Conservation (phyloP, 140 eudicot genomes). For the Eryngium alpinum region DNA sequence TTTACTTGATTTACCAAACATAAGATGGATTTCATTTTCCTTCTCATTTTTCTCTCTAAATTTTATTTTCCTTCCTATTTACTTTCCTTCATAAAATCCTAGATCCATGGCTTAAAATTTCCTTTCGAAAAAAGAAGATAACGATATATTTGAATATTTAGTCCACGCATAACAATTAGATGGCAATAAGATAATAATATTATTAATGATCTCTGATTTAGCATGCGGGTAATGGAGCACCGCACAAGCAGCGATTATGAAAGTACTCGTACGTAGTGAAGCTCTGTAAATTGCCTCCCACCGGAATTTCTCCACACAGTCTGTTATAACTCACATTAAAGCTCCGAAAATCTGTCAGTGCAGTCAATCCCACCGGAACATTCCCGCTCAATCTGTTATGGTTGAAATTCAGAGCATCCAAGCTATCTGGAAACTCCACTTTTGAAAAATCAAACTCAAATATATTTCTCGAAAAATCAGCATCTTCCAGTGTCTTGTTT, state of each 20-base stretch:
- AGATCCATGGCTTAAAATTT: too few species aligned
- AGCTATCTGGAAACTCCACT: neutral
- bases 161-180: too few species aligned
- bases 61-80: too few species aligned
- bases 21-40: too few species aligned
- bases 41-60: too few species aligned
- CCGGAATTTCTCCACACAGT: neutral
- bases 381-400: neutral
- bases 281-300: neutral
- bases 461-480: neutral
- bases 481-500: neutral
- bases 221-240: neutral
- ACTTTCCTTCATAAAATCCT: too few species aligned
- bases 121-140: too few species aligned
- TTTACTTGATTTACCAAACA: too few species aligned
- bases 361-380: neutral
- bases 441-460: neutral
- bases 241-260: neutral
- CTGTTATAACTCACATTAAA: neutral
- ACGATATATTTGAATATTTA: too few species aligned
- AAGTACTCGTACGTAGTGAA: neutral
- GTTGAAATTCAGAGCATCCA: neutral
- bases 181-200: too few species aligned
- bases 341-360: neutral
- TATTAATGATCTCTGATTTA: too few species aligned